Evolutionary conservation across 2,329 filamentous ascomycete species (phyloP).

Genomic region (Gaeumannomyces sp.): DNA sequence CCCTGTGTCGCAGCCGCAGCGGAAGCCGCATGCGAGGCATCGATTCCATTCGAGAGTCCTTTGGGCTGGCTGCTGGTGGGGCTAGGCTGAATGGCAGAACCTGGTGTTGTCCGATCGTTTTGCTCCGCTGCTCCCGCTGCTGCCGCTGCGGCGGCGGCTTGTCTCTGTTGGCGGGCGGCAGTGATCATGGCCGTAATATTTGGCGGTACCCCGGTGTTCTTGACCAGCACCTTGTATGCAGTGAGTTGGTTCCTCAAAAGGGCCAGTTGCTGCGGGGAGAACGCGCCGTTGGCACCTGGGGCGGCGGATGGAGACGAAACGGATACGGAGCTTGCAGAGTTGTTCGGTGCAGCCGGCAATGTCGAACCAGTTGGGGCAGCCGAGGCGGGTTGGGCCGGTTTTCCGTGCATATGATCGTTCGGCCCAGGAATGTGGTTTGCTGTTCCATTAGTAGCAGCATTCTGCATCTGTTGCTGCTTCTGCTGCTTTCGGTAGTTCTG

Average conservation of each 20-base stretch:
- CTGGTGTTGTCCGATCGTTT: slow-evolving; percentile 6
- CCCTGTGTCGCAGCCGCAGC: slow-evolving; percentile 29
- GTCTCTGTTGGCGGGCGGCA: slow-evolving; percentile 61
- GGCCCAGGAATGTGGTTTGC: slow-evolving; percentile 44
- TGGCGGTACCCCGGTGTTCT: slow-evolving; percentile 75
- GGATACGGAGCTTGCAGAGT: slow-evolving; percentile 22
- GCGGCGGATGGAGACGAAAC: slow-evolving; percentile 21
- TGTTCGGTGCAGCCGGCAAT: slow-evolving; percentile 18
- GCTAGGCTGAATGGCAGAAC: slow-evolving; percentile 26
- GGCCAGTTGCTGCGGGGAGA: slow-evolving; percentile 72
- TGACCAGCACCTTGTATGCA: slow-evolving; percentile 84
- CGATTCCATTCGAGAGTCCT: slow-evolving; percentile 26
- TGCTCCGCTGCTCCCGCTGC: slow-evolving; percentile 29
- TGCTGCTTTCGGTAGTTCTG: slow-evolving; percentile 22
- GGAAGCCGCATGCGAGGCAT: slow-evolving; percentile 27
- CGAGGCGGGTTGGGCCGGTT: slow-evolving; percentile 32
- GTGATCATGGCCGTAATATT: slow-evolving; percentile 80
- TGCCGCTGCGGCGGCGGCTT: slow-evolving; percentile 45
- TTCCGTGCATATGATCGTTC: slow-evolving; percentile 27
- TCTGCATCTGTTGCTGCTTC: slow-evolving; percentile 42
- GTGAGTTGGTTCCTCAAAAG: slow-evolving; percentile 80
- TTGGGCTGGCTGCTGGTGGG: slow-evolving; percentile 36
- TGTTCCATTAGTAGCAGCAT: slow-evolving; percentile 44
- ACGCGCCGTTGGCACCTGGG: slow-evolving; percentile 45
- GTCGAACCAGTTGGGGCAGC: slow-evolving; percentile 26